Evolutionary conservation across 2,329 filamentous ascomycete genomes (phyloP).

Genomic region (Fusarium humuli): DNA sequence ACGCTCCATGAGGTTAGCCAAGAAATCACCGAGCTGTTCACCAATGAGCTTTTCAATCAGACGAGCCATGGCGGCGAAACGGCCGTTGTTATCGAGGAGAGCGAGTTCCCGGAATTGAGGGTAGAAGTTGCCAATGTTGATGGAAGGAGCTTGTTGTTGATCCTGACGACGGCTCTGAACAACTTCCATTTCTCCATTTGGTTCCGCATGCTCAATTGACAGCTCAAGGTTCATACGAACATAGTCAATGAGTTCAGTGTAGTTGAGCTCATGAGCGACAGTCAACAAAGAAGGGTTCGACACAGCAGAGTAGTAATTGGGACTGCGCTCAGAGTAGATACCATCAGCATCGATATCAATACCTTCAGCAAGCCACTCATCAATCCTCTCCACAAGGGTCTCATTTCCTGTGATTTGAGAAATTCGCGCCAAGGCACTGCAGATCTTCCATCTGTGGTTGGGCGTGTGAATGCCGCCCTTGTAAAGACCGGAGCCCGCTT

Average conservation of each 20-base stretch:
- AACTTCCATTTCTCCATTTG: conserved; percentile 18
- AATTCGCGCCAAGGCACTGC: conserved; percentile 21
- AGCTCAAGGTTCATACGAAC: conserved; percentile 21
- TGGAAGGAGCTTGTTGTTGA: not conserved
- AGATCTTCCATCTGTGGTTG: conserved; percentile 26
- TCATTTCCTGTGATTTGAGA: not conserved
- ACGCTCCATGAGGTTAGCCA: conserved; percentile 13
- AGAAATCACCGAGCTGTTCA: conserved; percentile 5
- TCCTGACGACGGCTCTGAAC: conserved; percentile 20
- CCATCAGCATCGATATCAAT: conserved; percentile 23
- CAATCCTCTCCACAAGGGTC: conserved; percentile 6
- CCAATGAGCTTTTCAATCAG: conserved; percentile 19
- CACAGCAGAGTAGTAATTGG: conserved; percentile 20
- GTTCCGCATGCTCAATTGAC: conserved; percentile 16
- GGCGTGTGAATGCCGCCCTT: conserved; percentile 20
- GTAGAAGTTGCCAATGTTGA: conserved; percentile 19
- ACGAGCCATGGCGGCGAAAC: conserved; percentile 19
- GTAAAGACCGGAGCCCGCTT: conserved; percentile 10
- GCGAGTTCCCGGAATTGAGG: conserved; percentile 20
- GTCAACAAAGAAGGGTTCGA: conserved; percentile 13
- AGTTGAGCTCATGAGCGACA: conserved; percentile 14
- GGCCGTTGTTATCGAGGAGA: not conserved
- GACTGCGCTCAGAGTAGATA: conserved; percentile 21
- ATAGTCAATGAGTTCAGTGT: not conserved
- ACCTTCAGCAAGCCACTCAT: conserved; percentile 22